Evolutionary conservation across 176 grass and related monocot species (phyloP).

Genomic region (Chloris gayana): DNA sequence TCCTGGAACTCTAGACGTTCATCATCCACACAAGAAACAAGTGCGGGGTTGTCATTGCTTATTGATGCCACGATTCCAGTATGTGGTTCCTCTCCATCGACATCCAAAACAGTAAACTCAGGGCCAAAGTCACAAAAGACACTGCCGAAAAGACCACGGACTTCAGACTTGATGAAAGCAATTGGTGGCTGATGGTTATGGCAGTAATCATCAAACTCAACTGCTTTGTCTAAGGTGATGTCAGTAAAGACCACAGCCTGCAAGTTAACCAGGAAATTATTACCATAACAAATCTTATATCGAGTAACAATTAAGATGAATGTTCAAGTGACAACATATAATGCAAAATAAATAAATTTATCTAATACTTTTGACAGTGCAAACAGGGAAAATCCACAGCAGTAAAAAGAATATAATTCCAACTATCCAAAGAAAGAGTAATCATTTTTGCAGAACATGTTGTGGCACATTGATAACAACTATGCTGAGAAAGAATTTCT

Average conservation of each 20-base stretch:
- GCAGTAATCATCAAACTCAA: constrained; percentile 82
- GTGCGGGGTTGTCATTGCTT: constrained; percentile 80
- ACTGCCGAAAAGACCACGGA: constrained; percentile 82
- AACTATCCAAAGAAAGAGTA: constrained; percentile 4
- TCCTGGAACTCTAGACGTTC: constrained; percentile 94
- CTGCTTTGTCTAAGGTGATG: constrained; percentile 76
- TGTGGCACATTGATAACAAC: not conserved
- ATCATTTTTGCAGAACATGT: not conserved
- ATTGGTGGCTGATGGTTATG: constrained; percentile 87
- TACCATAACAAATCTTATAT: constrained; percentile 7
- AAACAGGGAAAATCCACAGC: not conserved
- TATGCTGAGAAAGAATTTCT: constrained; percentile 2
- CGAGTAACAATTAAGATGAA: constrained; percentile 19
- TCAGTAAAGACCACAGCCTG: constrained; percentile 90
- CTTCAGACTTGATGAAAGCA: constrained; percentile 86
- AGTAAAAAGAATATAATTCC: constrained; percentile 9
- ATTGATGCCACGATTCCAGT: constrained; percentile 90
- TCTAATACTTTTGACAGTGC: not conserved
- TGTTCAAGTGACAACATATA: too few species aligned
- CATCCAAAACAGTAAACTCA: constrained; percentile 86
- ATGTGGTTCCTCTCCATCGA: constrained; percentile 92
- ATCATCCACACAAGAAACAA: constrained; percentile 92
- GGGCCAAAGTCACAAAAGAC: constrained; percentile 91
- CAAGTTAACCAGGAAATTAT: constrained; percentile 20
- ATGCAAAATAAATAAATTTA: not conserved